Evolutionary conservation across 2,329 filamentous ascomycete genomes (phyloP), one percentile per base, ranked within the genome.

Genomic region (Botrytis fragariae): DNA sequence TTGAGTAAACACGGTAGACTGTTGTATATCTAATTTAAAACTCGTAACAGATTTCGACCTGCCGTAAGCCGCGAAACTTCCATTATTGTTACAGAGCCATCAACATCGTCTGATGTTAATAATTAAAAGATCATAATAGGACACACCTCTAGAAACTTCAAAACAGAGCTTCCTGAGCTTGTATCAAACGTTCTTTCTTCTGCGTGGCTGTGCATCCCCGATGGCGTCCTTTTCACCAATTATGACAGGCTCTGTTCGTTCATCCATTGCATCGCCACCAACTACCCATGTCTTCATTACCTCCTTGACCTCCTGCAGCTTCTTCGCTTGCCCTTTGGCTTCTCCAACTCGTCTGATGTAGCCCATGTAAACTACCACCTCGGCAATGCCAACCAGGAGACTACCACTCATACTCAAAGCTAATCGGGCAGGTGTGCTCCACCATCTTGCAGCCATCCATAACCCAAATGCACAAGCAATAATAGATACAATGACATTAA

Each of bases 401-500:
- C 90, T 91, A 1, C 92, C 92, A 10, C 87, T 88, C 84, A 96
- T 86, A 45, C 91, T 91, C 68, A 95, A 82, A 57, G 92, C 91
- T 74, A 96, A 80, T 39, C 93, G 85, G 61, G 89, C 87, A 0
- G 92, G 90, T 1, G 91, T 87, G 75, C 87, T 91, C 93, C 92
- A 95, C 87, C 92, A 93, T 69, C 90, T 86, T 1, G 91, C 91
- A 25, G 88, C 87, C n/a, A 94, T 86, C 93, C 93, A 96, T 48
- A 96, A 87, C 12, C 92, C 93, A 3, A 87, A 90, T 4, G 90
- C 92, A 69, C 92, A 92, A 62, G 95, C 93, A 4, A 95, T 84
- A 71, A 98, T 92, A 69, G 93, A 97, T 71, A 97, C 86, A 57
- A 98, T 84, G 69, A 98, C 94, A 81, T 98, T 99, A 79, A 97